Base-by-base conservation (phyloP, 176 grass and related monocot genomes). In the Aegilops longissima region DNA sequence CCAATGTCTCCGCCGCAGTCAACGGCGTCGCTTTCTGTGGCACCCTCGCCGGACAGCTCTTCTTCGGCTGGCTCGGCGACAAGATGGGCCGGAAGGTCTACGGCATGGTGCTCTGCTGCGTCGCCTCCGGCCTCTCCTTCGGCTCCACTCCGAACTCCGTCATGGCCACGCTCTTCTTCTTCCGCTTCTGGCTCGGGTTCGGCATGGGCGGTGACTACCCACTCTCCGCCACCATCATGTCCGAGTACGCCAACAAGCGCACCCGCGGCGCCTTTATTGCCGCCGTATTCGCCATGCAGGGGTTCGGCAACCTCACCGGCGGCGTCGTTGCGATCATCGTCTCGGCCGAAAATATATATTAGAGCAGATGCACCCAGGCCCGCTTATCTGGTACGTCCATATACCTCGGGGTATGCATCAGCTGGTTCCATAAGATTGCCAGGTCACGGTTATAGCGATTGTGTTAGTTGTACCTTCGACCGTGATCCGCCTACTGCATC, bases 241-340 rank as follows among this genome's bases (percentile, higher is more conserved):
- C 86, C 0, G 91, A 93, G 88, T 90, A 91, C 70, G 86, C 93
- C 36, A 87, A 87, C 73, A 96, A 96, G 85, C 31, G 31, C 67
- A 96, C 94, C 18, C 94, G 94, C 16, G 94, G 91, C 2, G 78
- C 63, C 2, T 96, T 96, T 91, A 93, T 96, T 61, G 94, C 91
- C 17, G 91, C 94, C 13, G 91, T 96, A 1, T 93, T 96, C 71
- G 94, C 94, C 69, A 93, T 93, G 92, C 92, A 96, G 80, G 94
- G 94, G 1, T 97, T 97, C 58, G 94, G 92, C 54, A 95, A 90
- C 47, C 91, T 95, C 61, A 69, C 77, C 88, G 90, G 90, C 13
- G 87, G 88, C 36, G 76, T 96, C 23, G 80, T 96, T 31, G 85
- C 87, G 2, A 85, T 96, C 30, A 68, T 85, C 4, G 33, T 96